Percentiles rank a stretch among this genome's conserved stretches.
Evolutionary conservation across 2,329 filamentous ascomycete species (phyloP).

Genomic region (Colletotrichum zoysiae): DNA sequence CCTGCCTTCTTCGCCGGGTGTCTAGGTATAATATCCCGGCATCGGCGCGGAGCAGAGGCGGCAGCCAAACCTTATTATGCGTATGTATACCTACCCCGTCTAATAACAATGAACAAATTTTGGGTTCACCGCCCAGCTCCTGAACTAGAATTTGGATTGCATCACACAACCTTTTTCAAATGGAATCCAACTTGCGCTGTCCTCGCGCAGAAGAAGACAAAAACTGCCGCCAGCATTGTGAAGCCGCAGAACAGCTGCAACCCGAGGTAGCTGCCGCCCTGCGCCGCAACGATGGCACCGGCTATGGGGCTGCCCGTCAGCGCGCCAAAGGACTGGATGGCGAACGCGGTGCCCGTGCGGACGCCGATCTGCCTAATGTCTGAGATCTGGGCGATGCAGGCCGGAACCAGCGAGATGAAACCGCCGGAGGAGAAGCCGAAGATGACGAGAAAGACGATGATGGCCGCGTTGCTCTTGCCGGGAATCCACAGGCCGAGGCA

Average conservation of each 20-base stretch:
- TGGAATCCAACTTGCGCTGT: slow-evolving; percentile 53
- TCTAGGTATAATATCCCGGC: background rate
- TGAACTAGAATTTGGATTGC: background rate
- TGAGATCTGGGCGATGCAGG: slow-evolving; percentile 77
- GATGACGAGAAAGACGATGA: slow-evolving; percentile 74
- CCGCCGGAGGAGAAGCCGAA: slow-evolving; percentile 79
- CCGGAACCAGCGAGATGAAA: slow-evolving; percentile 72
- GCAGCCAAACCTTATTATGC: background rate
- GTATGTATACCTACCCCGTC: background rate
- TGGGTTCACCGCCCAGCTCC: background rate
- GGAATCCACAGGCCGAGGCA: slow-evolving; percentile 63
- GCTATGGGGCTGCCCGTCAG: slow-evolving; percentile 77
- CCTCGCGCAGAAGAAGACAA: slow-evolving; percentile 50
- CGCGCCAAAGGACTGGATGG: slow-evolving; percentile 72
- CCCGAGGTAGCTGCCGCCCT: slow-evolving; percentile 67
- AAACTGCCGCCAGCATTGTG: slow-evolving; percentile 52
- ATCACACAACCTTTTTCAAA: slow-evolving; percentile 48
- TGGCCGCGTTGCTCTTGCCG: slow-evolving; percentile 64
- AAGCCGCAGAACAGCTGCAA: slow-evolving; percentile 76
- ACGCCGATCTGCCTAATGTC: slow-evolving; percentile 78
- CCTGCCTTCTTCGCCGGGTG: background rate
- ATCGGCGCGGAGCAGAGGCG: background rate
- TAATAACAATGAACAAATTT: background rate
- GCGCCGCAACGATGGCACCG: slow-evolving; percentile 67
- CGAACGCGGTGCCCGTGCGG: slow-evolving; percentile 74